Conservation (phyloP, 2,329 filamentous ascomycete species). For the Xylaria sp. region DNA sequence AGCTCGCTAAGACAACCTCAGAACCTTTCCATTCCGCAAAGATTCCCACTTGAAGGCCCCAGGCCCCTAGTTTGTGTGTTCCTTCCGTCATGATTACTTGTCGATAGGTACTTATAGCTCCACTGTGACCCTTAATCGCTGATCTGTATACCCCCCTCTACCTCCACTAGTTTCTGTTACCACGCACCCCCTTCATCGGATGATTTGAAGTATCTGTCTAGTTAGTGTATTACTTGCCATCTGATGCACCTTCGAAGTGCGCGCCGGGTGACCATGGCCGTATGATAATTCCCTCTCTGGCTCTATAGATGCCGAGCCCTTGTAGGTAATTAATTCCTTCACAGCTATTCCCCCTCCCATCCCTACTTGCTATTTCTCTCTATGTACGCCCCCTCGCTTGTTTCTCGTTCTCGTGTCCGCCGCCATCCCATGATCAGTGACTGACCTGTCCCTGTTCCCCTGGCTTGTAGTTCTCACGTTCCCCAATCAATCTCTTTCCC, state of each 20-base stretch:
- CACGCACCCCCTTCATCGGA: slow-evolving; percentile 27
- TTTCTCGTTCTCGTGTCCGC: background rate
- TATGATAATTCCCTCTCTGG: slow-evolving; percentile 22
- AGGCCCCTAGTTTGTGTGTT: slow-evolving; percentile 12
- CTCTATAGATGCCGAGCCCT: slow-evolving; percentile 42
- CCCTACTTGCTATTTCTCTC: slow-evolving; percentile 18
- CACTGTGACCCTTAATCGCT: slow-evolving; percentile 3
- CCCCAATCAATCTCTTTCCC: slow-evolving; percentile 43
- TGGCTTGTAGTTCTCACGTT: slow-evolving; percentile 30
- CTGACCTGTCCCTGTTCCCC: slow-evolving; percentile 17
- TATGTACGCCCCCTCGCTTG: slow-evolving; percentile 22
- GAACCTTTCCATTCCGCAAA: slow-evolving; percentile 20
- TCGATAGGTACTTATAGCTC: background rate
- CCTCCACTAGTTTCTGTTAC: slow-evolving; percentile 3
- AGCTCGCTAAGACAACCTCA: background rate
- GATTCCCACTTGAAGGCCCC: slow-evolving; percentile 14
- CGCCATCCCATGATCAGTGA: background rate
- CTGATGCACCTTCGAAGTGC: slow-evolving; percentile 23
- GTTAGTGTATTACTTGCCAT: slow-evolving; percentile 30
- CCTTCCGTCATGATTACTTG: slow-evolving; percentile 34
- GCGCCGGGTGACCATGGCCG: background rate
- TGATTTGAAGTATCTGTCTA: slow-evolving; percentile 28
- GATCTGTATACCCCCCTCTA: slow-evolving; percentile 22
- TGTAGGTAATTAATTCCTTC: slow-evolving; percentile 38
- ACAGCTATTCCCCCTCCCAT: slow-evolving; percentile 24